A percentile compares a stretch with the other conserved stretches of the same genome.
Evolutionary conservation across 169 alveolate species (phyloP).

Genomic region (Eimeria brunetti): DNA sequence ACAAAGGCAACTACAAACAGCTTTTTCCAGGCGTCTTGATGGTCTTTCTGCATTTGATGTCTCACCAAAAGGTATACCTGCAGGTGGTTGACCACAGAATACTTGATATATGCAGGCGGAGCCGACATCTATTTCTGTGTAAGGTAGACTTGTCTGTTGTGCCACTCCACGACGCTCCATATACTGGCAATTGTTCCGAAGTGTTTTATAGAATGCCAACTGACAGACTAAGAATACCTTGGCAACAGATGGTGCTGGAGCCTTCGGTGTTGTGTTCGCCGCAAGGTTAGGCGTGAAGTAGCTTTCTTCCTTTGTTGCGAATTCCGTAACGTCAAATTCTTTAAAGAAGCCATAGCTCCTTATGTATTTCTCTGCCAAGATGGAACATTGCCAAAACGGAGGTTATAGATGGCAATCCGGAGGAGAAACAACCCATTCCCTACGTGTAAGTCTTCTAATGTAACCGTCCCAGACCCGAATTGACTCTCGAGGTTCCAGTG

Average conservation of each 20-base stretch:
- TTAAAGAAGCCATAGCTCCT: background rate
- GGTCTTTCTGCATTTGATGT: conserved; percentile 49
- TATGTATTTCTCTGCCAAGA: conserved; percentile 10
- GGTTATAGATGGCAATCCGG: background rate
- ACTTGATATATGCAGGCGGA: background rate
- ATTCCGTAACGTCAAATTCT: conserved; percentile 7
- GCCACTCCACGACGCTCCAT: background rate
- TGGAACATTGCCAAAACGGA: background rate
- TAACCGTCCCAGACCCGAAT: background rate
- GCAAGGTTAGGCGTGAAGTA: conserved; percentile 48
- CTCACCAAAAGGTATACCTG: conserved; percentile 49
- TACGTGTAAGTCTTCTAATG: background rate
- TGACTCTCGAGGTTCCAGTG: background rate
- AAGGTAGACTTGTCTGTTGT: background rate
- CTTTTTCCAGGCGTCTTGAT: conserved; percentile 55
- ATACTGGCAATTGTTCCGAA: background rate
- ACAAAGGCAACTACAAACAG: conserved; percentile 38
- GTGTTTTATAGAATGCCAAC: background rate
- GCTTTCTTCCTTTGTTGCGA: background rate
- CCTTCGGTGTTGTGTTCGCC: conserved; percentile 4
- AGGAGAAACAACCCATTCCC: background rate
- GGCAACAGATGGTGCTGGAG: conserved; percentile 55
- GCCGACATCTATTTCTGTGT: background rate
- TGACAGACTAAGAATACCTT: background rate
- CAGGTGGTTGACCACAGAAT: background rate